A percentile compares a stretch with the other conserved stretches of the same genome.
Evolutionary conservation across 2,329 filamentous ascomycete genomes (phyloP).

Genomic region (Ophiocordyceps camponoti-leonardi): DNA sequence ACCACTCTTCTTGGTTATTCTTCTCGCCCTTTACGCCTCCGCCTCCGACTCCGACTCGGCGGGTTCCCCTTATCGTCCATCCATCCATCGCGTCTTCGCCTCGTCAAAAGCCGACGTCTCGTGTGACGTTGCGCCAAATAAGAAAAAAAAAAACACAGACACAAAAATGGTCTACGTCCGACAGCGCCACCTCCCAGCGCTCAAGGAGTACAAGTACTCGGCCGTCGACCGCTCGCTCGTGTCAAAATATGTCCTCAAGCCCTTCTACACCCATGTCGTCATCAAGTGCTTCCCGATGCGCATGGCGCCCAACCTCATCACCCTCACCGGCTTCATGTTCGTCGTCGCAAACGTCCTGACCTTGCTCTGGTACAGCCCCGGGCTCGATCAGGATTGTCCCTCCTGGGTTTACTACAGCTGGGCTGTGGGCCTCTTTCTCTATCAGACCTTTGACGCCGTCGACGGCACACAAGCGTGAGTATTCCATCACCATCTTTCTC

Average conservation of each 20-base stretch:
- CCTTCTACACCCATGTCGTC: constrained; percentile 89
- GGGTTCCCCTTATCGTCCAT: no score
- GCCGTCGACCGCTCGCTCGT: constrained; percentile 77
- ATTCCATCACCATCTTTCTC: no score
- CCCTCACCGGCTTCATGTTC: constrained; percentile 77
- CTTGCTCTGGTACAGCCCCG: constrained; percentile 90
- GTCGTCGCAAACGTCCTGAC: constrained; percentile 81
- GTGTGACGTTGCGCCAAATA: not conserved
- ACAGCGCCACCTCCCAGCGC: constrained; percentile 70
- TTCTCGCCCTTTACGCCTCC: no score
- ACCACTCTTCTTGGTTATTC: no score
- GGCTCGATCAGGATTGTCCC: constrained; percentile 82
- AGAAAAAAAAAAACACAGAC: no score
- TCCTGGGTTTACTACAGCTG: constrained; percentile 90
- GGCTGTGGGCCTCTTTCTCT: constrained; percentile 78
- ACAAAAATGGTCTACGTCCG: constrained; percentile 91
- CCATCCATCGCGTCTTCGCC: not conserved
- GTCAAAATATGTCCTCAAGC: constrained; percentile 89
- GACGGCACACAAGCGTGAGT: constrained; percentile 84
- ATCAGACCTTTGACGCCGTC: constrained; percentile 96
- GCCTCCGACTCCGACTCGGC: no score
- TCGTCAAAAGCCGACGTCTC: not conserved
- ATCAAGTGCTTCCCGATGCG: constrained; percentile 89
- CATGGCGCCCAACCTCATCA: constrained; percentile 86
- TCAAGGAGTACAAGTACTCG: constrained; percentile 92